A percentile compares a stretch with the other conserved stretches of the same genome.
phyloP scores from a whole-genome alignment of 108 stramenopile genomes.

The Cylindrotheca closterium region DNA sequence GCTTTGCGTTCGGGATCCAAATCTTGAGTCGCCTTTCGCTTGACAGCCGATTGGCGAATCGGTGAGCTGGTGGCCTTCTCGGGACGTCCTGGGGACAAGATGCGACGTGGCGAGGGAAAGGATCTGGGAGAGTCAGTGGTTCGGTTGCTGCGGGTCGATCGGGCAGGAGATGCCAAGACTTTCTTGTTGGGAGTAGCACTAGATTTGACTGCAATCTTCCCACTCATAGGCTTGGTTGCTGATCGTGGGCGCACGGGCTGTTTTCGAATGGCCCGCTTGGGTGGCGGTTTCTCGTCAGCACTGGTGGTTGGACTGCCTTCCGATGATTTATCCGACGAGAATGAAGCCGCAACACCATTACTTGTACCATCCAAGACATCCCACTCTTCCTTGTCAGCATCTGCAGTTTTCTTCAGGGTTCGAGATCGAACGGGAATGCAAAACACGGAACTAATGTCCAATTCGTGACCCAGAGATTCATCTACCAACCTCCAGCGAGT shows the following conservation, averaged over 20 bases:
- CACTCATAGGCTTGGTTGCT: conserved; percentile 26
- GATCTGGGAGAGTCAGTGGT: neutral
- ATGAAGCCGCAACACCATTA: neutral
- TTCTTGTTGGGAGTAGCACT: conserved; percentile 4
- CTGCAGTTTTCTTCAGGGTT: conserved; percentile 61
- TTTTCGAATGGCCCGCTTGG: conserved; percentile 17
- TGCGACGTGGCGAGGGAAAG: neutral
- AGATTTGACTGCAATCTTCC: conserved; percentile 20
- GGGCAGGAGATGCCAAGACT: neutral
- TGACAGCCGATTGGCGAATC: no score
- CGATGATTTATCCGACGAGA: neutral
- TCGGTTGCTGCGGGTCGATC: neutral
- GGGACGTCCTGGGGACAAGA: no score
- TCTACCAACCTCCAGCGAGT: conserved; percentile 77
- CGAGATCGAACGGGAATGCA: conserved; percentile 59
- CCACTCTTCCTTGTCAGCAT: conserved; percentile 91
- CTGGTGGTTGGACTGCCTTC: neutral
- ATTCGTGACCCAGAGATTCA: conserved; percentile 76
- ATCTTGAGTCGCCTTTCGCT: conserved; percentile 1
- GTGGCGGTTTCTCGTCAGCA: neutral
- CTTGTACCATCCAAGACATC: conserved; percentile 50
- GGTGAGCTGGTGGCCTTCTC: no score
- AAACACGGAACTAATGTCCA: conserved; percentile 70
- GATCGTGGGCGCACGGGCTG: conserved; percentile 28
- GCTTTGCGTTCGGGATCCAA: conserved; percentile 21